A percentile compares a stretch with the other conserved stretches of the same genome.
Evolutionary conservation across 257 asterid species (phyloP).

Genomic region (Solanum ossicruentum): DNA sequence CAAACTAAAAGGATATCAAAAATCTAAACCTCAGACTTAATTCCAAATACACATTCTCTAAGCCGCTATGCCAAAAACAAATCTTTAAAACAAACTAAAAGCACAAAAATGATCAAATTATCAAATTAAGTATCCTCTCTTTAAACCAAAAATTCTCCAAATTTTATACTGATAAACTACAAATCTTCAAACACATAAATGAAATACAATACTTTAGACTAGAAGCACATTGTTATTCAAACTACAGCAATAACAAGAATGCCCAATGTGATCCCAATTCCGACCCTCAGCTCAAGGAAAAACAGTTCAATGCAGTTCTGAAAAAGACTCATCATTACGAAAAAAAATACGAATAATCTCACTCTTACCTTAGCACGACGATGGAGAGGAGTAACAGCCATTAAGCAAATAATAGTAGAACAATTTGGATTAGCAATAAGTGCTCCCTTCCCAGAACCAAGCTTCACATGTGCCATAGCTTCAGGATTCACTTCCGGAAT

Average conservation of each 20-base stretch:
- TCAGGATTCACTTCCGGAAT: conserved; percentile 94
- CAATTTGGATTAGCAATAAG: conserved; percentile 91
- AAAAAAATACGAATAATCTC: background rate
- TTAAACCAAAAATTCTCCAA: background rate
- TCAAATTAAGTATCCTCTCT: background rate
- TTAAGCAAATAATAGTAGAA: conserved; percentile 79
- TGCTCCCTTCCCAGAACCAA: conserved; percentile 61
- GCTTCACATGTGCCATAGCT: conserved; percentile 69
- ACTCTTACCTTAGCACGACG: conserved; percentile 58
- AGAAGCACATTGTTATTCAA: background rate
- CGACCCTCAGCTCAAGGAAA: background rate
- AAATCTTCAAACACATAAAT: background rate
- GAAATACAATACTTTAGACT: background rate
- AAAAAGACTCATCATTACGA: background rate
- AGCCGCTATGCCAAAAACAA: background rate
- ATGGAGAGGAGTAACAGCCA: conserved; percentile 96
- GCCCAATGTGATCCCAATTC: background rate
- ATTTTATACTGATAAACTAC: background rate
- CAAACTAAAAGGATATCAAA: background rate
- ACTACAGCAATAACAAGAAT: background rate
- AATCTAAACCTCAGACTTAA: background rate
- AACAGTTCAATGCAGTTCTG: background rate
- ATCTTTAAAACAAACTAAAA: background rate
- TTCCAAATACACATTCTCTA: background rate
- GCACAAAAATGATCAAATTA: background rate